These are phyloP conservation scores for Bruguiera parviflora DNA, from an alignment of 345 rosid species.

Conservation along the genomic window DNA sequence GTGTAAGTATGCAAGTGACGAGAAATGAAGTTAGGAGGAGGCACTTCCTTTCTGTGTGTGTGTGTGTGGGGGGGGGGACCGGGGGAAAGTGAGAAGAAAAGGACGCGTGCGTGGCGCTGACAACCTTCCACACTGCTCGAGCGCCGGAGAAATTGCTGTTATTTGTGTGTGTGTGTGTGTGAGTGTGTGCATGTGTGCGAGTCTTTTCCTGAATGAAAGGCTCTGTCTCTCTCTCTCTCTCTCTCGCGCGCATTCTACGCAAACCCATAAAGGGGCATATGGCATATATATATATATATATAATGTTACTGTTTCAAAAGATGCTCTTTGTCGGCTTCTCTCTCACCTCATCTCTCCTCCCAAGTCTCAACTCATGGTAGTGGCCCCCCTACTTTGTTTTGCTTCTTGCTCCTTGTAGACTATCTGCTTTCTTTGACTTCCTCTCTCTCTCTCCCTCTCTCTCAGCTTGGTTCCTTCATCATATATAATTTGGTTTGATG, in stretches of 20 bases:
- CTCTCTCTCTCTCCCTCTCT: too few relatives aligned
- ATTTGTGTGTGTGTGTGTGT: too few relatives aligned
- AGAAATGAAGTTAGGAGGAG: neutral
- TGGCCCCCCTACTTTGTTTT: neutral
- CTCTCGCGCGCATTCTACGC: constrained; percentile 5
- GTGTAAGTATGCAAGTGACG: neutral
- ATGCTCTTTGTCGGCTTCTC: constrained; percentile 43
- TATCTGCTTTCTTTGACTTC: neutral
- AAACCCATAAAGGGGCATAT: constrained; percentile 24
- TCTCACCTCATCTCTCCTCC: neutral
- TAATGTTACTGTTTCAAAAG: constrained; percentile 39
- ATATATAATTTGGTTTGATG: too few relatives aligned
- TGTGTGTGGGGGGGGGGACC: neutral
- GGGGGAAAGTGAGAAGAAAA: neutral
- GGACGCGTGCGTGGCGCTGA: constrained; percentile 74
- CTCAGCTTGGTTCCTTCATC: too few relatives aligned
- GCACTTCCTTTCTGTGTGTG: neutral
- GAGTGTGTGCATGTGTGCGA: too few relatives aligned
- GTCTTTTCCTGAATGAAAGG: constrained; percentile 4
- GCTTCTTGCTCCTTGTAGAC: neutral
- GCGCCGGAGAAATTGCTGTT: constrained; percentile 21
- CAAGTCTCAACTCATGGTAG: neutral
- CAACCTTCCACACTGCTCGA: constrained; percentile 27
- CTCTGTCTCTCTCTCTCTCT: neutral
- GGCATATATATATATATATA: too few relatives aligned